Evolutionary conservation across 2,329 filamentous ascomycete genomes (phyloP), one percentile per base, ranked within the genome.

Genomic region (Penicillium frequentans): DNA sequence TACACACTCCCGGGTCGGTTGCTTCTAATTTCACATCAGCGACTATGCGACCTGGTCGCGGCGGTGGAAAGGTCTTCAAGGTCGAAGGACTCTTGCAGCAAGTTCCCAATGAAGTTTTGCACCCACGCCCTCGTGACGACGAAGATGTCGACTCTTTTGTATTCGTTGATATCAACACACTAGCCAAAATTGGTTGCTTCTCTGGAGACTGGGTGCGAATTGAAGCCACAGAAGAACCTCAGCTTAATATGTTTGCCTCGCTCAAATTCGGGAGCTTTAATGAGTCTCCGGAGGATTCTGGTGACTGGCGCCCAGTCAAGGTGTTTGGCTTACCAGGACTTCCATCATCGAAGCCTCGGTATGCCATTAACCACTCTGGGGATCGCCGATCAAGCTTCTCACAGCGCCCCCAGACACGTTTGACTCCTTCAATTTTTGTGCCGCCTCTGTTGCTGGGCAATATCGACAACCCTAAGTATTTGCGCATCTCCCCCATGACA

Each of bases 181-280:
- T 99, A 21, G 89, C 91, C 14, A 92, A 93, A 65, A 89, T 99
- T 53, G 93, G 93, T 16, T 98, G 93, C 73, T 99, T 99, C 71
- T 98, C 93, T 0, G 95, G 95, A 29, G 95, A 99, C 70, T 99
- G 95, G 95, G 91, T 96, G 11, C 87, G 89, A 23, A 81, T 97
- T 11, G 91, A 96, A 75, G 82, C 86, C 6, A 84, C 90, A 0
- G 84, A 90, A 63, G 90, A 92, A 69, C 89, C 90, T 2, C 73
- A 75, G 55, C 52, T 71, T n/a, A 77, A 77, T 33, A 57, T 88
- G 84, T 23, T 77, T 80, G 16, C 89, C 86, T 71, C 89, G 82
- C 19, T 85, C 85, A 63, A 89, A 84, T 50, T 90, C 87, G 71
- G 75, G 59, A 68, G 70, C 55, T 71, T 77, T 45, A 72, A 69